These are phyloP conservation scores for Rubroboletus pulcherrimus DNA, from an alignment of 768 basidiomycete genomes.

Conservation along the genomic window DNA sequence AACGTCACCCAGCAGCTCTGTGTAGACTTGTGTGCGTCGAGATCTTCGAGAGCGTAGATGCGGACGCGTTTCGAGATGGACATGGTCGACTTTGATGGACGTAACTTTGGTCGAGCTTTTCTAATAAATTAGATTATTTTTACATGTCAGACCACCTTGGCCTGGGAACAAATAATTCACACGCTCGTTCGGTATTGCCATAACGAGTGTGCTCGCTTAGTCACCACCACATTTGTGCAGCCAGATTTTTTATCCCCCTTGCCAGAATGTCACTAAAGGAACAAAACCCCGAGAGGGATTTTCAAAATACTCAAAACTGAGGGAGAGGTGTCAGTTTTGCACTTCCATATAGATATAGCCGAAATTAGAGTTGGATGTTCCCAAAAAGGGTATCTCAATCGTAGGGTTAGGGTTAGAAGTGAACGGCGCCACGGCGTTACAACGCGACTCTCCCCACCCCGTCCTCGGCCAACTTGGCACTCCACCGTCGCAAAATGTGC, in stretches of 20 bases:
- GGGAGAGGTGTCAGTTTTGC: too few species aligned
- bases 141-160: conserved; percentile 10
- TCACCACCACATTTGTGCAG: too few species aligned
- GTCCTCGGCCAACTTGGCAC: conserved; percentile 47
- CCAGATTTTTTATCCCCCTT: too few species aligned
- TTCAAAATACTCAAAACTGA: too few species aligned
- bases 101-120: not conserved
- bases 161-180: conserved; percentile 2
- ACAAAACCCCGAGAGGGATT: too few species aligned
- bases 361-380: too few species aligned
- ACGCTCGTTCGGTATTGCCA: conserved; percentile 15
- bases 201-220: too few species aligned
- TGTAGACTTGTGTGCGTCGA: conserved; percentile 55
- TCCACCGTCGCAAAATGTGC: conserved; percentile 70
- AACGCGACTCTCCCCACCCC: conserved; percentile 34
- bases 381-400: too few species aligned
- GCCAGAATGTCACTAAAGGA: too few species aligned
- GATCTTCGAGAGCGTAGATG: conserved; percentile 74
- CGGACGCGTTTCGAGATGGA: conserved; percentile 57
- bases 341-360: too few species aligned
- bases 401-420: too few species aligned
- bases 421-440: too few species aligned
- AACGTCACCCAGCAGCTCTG: conserved; percentile 80
- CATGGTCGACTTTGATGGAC: conserved; percentile 37
- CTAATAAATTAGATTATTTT: not conserved